Conservation (phyloP, 164 flowering plant species). For the Brasenia schreberi region DNA sequence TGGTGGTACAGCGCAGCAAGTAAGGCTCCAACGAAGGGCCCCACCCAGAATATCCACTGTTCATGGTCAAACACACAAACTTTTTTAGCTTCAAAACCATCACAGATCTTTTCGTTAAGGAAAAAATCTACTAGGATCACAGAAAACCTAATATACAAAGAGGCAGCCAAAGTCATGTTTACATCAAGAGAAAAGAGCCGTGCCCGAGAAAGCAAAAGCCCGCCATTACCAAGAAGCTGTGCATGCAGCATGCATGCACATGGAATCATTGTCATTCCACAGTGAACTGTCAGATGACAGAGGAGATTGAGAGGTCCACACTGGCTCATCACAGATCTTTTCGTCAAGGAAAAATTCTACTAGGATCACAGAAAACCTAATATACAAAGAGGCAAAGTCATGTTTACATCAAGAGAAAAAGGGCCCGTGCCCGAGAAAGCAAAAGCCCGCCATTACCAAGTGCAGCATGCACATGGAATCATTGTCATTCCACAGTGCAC, state of each 20-base stretch:
- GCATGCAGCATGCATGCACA: background rate
- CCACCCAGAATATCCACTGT: constrained; percentile 61
- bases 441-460: background rate
- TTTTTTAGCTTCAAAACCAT: background rate
- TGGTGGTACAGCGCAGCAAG: constrained; percentile 50
- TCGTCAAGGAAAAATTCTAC: background rate
- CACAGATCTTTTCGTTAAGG: background rate
- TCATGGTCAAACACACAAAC: background rate
- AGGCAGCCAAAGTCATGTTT: background rate
- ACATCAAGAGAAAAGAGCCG: background rate
- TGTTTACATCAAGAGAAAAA: background rate
- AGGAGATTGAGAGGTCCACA: too few species aligned
- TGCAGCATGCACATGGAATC: background rate
- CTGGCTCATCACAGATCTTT: too few species aligned
- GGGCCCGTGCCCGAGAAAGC: background rate
- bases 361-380: background rate
- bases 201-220: background rate
- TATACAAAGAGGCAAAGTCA: background rate
- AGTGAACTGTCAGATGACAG: too few species aligned
- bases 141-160: background rate
- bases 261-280: too few species aligned
- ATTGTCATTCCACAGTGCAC: too few species aligned
- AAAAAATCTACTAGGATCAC: background rate
- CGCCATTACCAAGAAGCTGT: background rate
- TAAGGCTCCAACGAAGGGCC: constrained; percentile 55